Base-by-base conservation (phyloP, 208 protist species). In the Crithidia expoeki region DNA sequence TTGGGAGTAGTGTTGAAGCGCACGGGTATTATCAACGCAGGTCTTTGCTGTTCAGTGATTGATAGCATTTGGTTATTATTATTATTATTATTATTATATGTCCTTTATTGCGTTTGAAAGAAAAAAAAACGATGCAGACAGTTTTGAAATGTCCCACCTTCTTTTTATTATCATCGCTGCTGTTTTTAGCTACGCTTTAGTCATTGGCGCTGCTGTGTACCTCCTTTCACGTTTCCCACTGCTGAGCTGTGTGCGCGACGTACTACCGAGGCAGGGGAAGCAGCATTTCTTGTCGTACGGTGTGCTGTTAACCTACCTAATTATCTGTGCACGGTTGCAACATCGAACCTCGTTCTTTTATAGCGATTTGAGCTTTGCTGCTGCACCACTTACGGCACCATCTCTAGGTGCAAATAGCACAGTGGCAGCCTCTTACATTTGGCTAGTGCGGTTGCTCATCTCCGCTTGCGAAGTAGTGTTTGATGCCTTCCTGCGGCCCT, bases 211-310 rank as follows among this genome's bases (percentile, higher is more conserved):
- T 32, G 51, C 47, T 11, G 2, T 60, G 1, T 69, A 58, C 16
- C 36, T 74, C 21, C 62, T 80, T 16, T 27, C 62, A 11, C 68
- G 74, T 12, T 74, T 75, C 36, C 32, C 60, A 1, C 61, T 52
- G 32, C 49, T 86, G 32, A 51, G 19, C 17, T 61, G 64, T 50
- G 58, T 85, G 17, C 69, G 72, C 7, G 27, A 50, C 28, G 56
- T 76, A 34, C 63, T 61, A 34, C 76, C 74, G 32, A 66, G 72
- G 36, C 68, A 72, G 61, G 46, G n/a, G 10, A 11, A 64, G 14
- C 25, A 50, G 38, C 49, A 66, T 44, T 59, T 79, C 7, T 19
- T 53, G 47, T 53, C 44, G 1, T 77, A 76, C 57, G 72, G 76
- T 7, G 27, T 76, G 7, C 51, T 72, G 36, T 27, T 72, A 9